These are phyloP conservation scores for Colletotrichum eleusines DNA, from an alignment of 2,329 filamentous ascomycete genomes.

Conservation along the genomic window DNA sequence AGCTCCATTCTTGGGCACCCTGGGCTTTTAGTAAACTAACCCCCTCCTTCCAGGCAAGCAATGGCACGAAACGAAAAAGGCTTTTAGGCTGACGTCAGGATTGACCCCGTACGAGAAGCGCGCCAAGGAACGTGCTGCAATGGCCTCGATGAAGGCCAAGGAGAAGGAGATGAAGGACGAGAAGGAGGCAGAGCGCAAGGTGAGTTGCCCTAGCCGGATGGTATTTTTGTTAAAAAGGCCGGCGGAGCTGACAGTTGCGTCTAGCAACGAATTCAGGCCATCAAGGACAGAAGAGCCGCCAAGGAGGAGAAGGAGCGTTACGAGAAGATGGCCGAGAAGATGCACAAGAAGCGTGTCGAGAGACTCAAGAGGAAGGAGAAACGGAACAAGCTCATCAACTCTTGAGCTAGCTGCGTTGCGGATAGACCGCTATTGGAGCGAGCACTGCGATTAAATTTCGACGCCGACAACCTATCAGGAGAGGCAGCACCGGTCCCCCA, in stretches of 20 bases:
- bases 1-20: slow-evolving; percentile 18
- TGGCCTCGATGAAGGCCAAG: slow-evolving; percentile 86
- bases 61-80: slow-evolving; percentile 86
- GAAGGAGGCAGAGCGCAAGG: slow-evolving; percentile 89
- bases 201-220: slow-evolving; percentile 56
- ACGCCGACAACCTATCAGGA: slow-evolving; percentile 16
- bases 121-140: slow-evolving; percentile 74
- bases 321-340: slow-evolving; percentile 95
- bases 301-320: slow-evolving; percentile 96
- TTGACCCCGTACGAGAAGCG: slow-evolving; percentile 85
- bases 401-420: slow-evolving; percentile 58
- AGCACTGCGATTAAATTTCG: slow-evolving; percentile 16
- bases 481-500: slow-evolving; percentile 19
- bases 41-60: slow-evolving; percentile 78
- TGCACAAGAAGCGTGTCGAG: slow-evolving; percentile 96
- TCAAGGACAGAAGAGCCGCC: slow-evolving; percentile 86
- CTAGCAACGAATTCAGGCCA: slow-evolving; percentile 80
- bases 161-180: slow-evolving; percentile 97
- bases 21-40: slow-evolving; percentile 14
- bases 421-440: slow-evolving; percentile 13
- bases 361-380: slow-evolving; percentile 95
- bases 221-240: neutral
- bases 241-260: slow-evolving; percentile 12
- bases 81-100: slow-evolving; percentile 86
- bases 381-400: slow-evolving; percentile 86